Base-by-base conservation (phyloP, 441 rosid genomes). In the Metrosideros polymorpha region DNA sequence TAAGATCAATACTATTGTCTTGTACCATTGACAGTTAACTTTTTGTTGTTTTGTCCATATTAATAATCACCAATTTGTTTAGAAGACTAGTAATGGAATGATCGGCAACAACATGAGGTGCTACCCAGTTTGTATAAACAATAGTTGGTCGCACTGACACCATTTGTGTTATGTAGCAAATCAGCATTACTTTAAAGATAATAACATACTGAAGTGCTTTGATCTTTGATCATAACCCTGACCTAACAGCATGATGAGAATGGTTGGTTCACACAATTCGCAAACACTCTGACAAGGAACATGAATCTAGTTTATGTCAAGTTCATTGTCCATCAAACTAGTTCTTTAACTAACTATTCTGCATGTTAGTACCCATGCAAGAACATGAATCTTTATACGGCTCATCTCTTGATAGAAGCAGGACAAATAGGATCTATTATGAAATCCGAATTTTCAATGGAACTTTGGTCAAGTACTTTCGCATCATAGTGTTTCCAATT, bases 1-100 rank as follows among this genome's bases (percentile, higher is more conserved):
- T 95, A 93, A 92, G 95, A 90, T 75, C 86, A 86, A 54, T 89
- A 87, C 84, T 42, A 83, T 51, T 53, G 59, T 83, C 84, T 83
- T 63, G 50, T 84, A 59, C 85, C 42, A 54, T 76, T 83, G 61
- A 51, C 35, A 49, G 10, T 84, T 79, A n/a, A 10, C 49, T 85
- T 82, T 82, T 10, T 39, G 7, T 32, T 57, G 35, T 53, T 87
- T 71, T 71, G 79, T 71, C n/a, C 17, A 71, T 39, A 71, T 71
- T 39, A 22, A 39, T 39, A 71, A 43, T 71, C 9, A 39, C 9
- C n/a, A 22, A 35, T 39, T 47, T 24, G 15, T 56, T 56, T 27
- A 56, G 47, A 71, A 71, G 79, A 71, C 79, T 18, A 66, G 45
- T 35, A 66, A 71, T 0, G 49, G 15, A 71, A 22, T 39, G 47